Percentiles rank a stretch among this genome's conserved stretches.
Evolutionary conservation across 192 early-diverging fungal species (phyloP).

Genomic region (Coemansia sp.): DNA sequence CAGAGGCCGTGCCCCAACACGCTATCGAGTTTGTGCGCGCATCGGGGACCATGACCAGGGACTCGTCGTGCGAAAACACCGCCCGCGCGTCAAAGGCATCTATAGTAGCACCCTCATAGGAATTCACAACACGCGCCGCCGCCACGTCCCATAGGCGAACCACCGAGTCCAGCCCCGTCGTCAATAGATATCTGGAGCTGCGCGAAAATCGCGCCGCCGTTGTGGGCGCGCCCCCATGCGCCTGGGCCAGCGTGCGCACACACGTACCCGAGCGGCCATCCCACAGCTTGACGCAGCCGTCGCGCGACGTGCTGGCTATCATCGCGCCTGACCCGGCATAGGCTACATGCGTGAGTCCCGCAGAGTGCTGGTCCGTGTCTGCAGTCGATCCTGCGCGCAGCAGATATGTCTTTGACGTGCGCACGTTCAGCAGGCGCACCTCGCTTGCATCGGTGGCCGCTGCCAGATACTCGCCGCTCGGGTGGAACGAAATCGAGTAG

Average conservation of each 20-base stretch:
- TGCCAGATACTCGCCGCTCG: conserved; percentile 83
- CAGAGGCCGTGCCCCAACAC: conserved; percentile 71
- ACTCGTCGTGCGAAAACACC: conserved; percentile 68
- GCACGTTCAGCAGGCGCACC: conserved; percentile 82
- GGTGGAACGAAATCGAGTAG: conserved; percentile 85
- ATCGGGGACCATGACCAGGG: conserved; percentile 67
- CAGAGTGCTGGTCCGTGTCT: conserved; percentile 33
- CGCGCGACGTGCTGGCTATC: conserved; percentile 74
- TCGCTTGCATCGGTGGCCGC: conserved; percentile 75
- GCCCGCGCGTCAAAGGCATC: conserved; percentile 37
- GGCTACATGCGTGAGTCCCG: conserved; percentile 60
- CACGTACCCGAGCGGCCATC: conserved; percentile 75
- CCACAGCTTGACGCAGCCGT: conserved; percentile 86
- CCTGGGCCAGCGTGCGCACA: conserved; percentile 69
- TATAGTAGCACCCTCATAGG: conserved; percentile 65
- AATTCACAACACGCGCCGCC: conserved; percentile 66
- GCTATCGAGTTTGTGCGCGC: conserved; percentile 60
- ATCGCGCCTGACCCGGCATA: conserved; percentile 68
- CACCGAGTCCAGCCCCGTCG: conserved; percentile 73
- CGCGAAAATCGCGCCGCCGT: conserved; percentile 73
- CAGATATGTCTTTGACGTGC: conserved; percentile 79
- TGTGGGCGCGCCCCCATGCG: conserved; percentile 72
- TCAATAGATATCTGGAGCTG: conserved; percentile 72
- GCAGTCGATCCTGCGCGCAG: conserved; percentile 47
- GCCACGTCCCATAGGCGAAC: conserved; percentile 80